Conservation (phyloP, 1,139 yeast species). For the Pneumocystis murina region DNA sequence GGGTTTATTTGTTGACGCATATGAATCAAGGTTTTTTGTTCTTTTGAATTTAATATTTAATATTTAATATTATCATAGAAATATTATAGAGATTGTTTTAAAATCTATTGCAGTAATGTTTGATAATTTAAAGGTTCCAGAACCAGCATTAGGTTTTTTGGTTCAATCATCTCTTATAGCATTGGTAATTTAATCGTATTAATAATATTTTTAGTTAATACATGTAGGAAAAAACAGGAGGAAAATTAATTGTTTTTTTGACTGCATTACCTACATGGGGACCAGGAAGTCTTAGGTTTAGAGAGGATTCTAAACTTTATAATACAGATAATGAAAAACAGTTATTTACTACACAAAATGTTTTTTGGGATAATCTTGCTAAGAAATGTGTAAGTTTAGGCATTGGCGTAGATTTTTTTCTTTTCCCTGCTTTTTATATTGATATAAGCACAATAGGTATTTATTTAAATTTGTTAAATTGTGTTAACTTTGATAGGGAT, state of each 20-base stretch:
- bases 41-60: background rate
- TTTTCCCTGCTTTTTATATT: conserved; percentile 48
- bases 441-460: conserved; percentile 64
- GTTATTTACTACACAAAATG: conserved; percentile 44
- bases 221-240: conserved; percentile 35
- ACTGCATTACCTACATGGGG: conserved; percentile 69
- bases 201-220: background rate
- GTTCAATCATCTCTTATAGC: conserved; percentile 53
- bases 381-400: conserved; percentile 42
- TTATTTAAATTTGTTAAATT: conserved; percentile 5
- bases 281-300: conserved; percentile 56
- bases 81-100: conserved; percentile 50
- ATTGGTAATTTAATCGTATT: conserved; percentile 21
- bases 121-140: conserved; percentile 35
- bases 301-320: conserved; percentile 27
- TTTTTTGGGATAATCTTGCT: conserved; percentile 47
- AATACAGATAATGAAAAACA: conserved; percentile 41
- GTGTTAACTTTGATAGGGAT: background rate
- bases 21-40: conserved; percentile 37
- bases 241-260: conserved; percentile 59
- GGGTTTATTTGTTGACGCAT: conserved; percentile 73
- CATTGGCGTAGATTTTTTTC: conserved; percentile 64
- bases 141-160: conserved; percentile 72
- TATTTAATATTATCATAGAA: background rate
- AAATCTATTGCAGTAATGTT: conserved; percentile 41